These are phyloP conservation scores for Candida freyschussii DNA, from an alignment of 1,139 yeast genomes.

Conservation along the genomic window DNA sequence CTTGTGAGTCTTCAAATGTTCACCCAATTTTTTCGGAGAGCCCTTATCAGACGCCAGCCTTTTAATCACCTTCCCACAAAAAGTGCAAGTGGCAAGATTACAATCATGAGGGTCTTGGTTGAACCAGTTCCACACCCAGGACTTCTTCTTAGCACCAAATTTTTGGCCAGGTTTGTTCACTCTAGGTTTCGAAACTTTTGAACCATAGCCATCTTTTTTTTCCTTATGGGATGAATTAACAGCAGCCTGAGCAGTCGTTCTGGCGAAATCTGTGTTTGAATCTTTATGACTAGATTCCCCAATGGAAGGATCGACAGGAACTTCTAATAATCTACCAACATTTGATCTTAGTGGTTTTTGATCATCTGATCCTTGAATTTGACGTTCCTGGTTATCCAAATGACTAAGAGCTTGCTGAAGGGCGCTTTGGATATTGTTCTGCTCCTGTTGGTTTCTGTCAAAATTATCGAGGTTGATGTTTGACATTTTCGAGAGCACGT, in stretches of 20 bases:
- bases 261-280: conserved; percentile 10
- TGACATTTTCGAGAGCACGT: conserved; percentile 5
- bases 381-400: conserved; percentile 2
- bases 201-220: conserved; percentile 1
- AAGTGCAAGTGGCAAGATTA: conserved; percentile 51
- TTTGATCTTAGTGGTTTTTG: conserved; percentile 7
- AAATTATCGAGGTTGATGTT: conserved; percentile 11
- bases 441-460: conserved; percentile 7
- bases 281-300: conserved; percentile 11
- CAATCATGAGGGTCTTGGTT: conserved; percentile 45
- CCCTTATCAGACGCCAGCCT: conserved; percentile 52
- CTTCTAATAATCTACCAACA: too few species aligned
- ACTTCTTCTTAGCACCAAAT: conserved; percentile 54
- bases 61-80: conserved; percentile 45
- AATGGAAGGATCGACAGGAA: conserved; percentile 25
- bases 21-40: conserved; percentile 53
- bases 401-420: conserved; percentile 13
- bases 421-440: conserved; percentile 9
- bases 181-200: conserved; percentile 22
- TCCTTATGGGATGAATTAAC: conserved; percentile 15
- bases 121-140: conserved; percentile 64
- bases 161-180: conserved; percentile 45
- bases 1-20: conserved; percentile 53
- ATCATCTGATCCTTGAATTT: conserved; percentile 1
- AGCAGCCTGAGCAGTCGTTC: conserved; percentile 23